Conservation (phyloP, 805 yeast genomes). For the Yarrowia sp. region DNA sequence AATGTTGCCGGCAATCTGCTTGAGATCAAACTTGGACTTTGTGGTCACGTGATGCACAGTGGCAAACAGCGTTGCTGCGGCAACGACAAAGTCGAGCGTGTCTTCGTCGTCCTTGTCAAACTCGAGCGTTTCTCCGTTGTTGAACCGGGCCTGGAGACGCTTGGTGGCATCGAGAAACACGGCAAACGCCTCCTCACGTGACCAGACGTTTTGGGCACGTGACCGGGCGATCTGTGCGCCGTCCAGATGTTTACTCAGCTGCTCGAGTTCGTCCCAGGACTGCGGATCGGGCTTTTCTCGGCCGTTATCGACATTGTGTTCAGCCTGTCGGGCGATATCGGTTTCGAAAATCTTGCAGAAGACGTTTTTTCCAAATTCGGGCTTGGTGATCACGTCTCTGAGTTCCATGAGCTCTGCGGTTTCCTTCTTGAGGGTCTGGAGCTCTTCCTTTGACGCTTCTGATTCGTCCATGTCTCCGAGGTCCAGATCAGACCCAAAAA, state of each 20-base stretch:
- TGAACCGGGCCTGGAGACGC: constrained; percentile 59
- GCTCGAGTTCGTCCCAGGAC: constrained; percentile 47
- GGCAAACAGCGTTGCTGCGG: constrained; percentile 83
- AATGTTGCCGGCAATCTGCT: constrained; percentile 95
- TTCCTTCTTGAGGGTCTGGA: constrained; percentile 50
- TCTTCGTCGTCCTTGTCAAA: constrained; percentile 97
- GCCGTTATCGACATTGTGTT: constrained; percentile 55
- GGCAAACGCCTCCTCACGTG: constrained; percentile 64
- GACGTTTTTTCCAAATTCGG: constrained; percentile 49
- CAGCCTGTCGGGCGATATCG: constrained; percentile 76
- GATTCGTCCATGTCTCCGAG: constrained; percentile 73
- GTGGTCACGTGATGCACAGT: constrained; percentile 69
- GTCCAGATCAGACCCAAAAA: constrained; percentile 60
- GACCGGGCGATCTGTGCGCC: constrained; percentile 12
- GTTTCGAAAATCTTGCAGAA: constrained; percentile 61
- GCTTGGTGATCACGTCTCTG: constrained; percentile 48
- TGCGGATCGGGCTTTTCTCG: constrained; percentile 74
- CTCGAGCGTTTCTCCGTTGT: constrained; percentile 48
- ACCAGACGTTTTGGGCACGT: constrained; percentile 59
- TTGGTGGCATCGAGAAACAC: constrained; percentile 61
- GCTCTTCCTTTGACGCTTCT: constrained; percentile 58
- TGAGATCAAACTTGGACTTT: constrained; percentile 83
- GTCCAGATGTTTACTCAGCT: constrained; percentile 39
- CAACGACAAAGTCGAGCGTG: constrained; percentile 83
- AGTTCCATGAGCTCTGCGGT: constrained; percentile 51